phyloP scores from a whole-genome alignment of 2,329 filamentous ascomycete species.

The Monilinia fructicola region DNA sequence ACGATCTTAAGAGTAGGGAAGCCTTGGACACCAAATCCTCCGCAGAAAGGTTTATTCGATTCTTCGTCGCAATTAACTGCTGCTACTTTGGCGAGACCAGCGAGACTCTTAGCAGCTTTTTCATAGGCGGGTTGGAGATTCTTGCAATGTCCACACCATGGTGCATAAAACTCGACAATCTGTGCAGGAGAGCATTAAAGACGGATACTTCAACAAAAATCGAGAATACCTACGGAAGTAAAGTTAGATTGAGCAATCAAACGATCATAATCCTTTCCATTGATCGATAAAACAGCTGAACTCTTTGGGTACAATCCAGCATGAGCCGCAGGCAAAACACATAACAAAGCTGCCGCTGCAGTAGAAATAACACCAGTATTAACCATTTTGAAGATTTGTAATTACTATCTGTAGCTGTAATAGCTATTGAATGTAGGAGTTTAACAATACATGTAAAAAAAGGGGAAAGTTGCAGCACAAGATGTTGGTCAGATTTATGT shows the following conservation, averaged over 20 bases:
- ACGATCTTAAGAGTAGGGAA: slow-evolving; percentile 97
- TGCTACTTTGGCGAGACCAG: slow-evolving; percentile 91
- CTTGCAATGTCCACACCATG: slow-evolving; percentile 97
- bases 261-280: slow-evolving; percentile 73
- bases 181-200: slow-evolving; percentile 38
- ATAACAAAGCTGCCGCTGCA: slow-evolving; percentile 60
- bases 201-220: slow-evolving; percentile 20
- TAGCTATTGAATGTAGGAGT: slow-evolving; percentile 9
- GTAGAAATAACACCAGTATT: slow-evolving; percentile 53
- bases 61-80: slow-evolving; percentile 96
- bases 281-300: slow-evolving; percentile 83
- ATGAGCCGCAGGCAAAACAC: slow-evolving; percentile 58
- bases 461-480: not conserved
- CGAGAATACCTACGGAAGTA: slow-evolving; percentile 67
- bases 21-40: slow-evolving; percentile 81
- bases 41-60: slow-evolving; percentile 83
- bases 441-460: slow-evolving; percentile 11
- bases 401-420: slow-evolving; percentile 13
- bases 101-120: slow-evolving; percentile 83
- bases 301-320: slow-evolving; percentile 80
- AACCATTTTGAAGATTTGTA: slow-evolving; percentile 49
- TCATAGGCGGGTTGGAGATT: slow-evolving; percentile 95
- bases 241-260: slow-evolving; percentile 87
- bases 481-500: slow-evolving; percentile 4
- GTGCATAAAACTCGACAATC: slow-evolving; percentile 86